Conservation (phyloP, 2,329 filamentous ascomycete species). For the Lasiodiplodia hormozganensis region DNA sequence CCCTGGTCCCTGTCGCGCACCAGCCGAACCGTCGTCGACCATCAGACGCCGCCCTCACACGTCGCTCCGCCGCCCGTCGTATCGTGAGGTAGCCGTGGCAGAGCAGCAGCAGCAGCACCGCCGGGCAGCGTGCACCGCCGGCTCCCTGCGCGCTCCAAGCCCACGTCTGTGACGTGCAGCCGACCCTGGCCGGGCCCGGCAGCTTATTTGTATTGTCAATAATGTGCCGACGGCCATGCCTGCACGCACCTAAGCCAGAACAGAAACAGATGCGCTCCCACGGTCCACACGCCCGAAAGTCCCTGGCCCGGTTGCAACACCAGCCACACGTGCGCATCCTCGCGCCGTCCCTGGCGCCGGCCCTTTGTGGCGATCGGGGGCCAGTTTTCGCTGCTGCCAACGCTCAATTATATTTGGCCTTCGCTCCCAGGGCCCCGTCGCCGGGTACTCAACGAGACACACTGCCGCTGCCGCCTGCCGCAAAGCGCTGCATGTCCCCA, state of each 20-base stretch:
- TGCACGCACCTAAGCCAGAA: constrained; percentile 5
- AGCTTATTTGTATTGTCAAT: constrained; percentile 28
- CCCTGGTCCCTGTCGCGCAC: constrained; percentile 4
- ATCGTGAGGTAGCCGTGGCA: constrained; percentile 13
- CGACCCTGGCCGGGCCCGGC: constrained; percentile 10
- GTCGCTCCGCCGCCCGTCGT: constrained; percentile 7
- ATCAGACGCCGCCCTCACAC: constrained; percentile 13
- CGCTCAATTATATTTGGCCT: constrained; percentile 20
- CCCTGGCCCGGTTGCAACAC: constrained; percentile 14
- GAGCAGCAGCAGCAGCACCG: not conserved
- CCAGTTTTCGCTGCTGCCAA: constrained; percentile 8
- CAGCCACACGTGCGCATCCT: constrained; percentile 18
- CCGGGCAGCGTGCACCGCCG: not conserved
- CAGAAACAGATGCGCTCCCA: constrained; percentile 3
- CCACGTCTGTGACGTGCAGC: constrained; percentile 19
- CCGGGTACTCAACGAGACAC: constrained; percentile 27
- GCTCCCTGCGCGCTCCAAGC: not conserved
- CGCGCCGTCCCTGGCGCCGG: constrained; percentile 18
- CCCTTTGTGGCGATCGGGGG: constrained; percentile 10
- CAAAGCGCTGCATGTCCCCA: constrained; percentile 1
- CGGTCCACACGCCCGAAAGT: not conserved
- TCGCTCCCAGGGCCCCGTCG: constrained; percentile 17
- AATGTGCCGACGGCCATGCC: constrained; percentile 21
- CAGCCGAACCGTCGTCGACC: constrained; percentile 25
- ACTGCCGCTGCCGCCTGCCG: constrained; percentile 23